A percentile compares a stretch with the other conserved stretches of the same genome.
Conservation (phyloP, 192 early-diverging fungal genomes). For the Entomortierella beljakovae region DNA sequence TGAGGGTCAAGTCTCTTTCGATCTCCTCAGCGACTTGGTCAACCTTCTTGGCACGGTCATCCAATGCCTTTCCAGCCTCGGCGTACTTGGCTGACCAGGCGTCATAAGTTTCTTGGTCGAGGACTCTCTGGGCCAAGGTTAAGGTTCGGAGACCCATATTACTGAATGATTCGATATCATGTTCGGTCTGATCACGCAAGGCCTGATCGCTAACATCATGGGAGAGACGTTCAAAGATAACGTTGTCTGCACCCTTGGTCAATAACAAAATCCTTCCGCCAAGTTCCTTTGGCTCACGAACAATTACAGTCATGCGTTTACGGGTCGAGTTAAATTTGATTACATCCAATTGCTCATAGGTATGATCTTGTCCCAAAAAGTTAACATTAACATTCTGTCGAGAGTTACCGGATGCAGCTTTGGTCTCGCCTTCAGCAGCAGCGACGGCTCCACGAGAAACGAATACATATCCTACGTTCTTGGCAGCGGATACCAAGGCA, state of each 20-base stretch:
- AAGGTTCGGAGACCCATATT: conserved; percentile 92
- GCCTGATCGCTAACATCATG: conserved; percentile 53
- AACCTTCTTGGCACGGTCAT: conserved; percentile 79
- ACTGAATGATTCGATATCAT: conserved; percentile 81
- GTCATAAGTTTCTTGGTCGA: conserved; percentile 80
- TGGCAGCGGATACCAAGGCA: conserved; percentile 83
- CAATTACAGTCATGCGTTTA: conserved; percentile 94
- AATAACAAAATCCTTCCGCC: conserved; percentile 89
- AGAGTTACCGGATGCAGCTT: conserved; percentile 20
- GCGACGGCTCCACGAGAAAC: conserved; percentile 50
- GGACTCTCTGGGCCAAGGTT: conserved; percentile 81
- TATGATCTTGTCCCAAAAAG: conserved; percentile 71
- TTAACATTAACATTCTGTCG: conserved; percentile 69
- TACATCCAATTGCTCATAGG: conserved; percentile 86
- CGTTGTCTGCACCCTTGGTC: conserved; percentile 96
- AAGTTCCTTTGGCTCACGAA: conserved; percentile 75
- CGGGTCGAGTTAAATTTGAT: conserved; percentile 96
- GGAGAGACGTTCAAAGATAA: conserved; percentile 88
- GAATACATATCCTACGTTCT: conserved; percentile 83
- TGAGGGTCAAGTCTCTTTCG: conserved; percentile 82
- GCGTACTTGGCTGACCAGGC: conserved; percentile 82
- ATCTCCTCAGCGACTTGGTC: conserved; percentile 81
- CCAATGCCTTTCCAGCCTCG: conserved; percentile 73
- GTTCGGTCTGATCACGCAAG: conserved; percentile 67
- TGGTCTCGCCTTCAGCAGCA: not conserved